Percentiles rank a stretch among this genome's conserved stretches.
Conservation (phyloP, 2,329 filamentous ascomycete species). For the Lachnellula subtilissima region DNA sequence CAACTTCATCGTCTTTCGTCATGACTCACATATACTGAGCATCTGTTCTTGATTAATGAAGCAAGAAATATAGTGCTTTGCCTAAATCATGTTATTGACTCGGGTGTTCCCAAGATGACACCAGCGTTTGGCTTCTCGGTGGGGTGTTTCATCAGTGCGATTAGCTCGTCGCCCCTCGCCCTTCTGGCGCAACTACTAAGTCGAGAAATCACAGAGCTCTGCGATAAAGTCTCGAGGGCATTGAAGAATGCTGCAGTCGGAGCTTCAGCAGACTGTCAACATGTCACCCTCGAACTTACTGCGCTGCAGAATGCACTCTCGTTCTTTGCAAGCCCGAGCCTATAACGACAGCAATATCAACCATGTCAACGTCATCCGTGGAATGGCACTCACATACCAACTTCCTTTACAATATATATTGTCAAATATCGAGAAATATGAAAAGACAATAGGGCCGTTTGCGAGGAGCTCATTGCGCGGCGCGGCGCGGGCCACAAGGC, state of each 20-base stretch:
- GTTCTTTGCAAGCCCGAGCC: not conserved
- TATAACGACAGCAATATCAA: not conserved
- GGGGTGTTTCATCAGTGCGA: not conserved
- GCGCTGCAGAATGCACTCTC: not conserved
- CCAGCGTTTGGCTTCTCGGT: constrained; percentile 5
- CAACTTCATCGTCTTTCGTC: not conserved
- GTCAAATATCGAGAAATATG: not conserved
- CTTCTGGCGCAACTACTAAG: not conserved
- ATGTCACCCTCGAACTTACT: not conserved
- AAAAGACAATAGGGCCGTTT: not conserved
- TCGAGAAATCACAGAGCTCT: not conserved
- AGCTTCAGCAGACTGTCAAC: not conserved
- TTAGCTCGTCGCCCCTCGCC: not conserved
- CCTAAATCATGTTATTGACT: not conserved
- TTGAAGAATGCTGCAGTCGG: not conserved
- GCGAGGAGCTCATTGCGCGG: not conserved
- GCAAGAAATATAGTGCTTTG: no score
- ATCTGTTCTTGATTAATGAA: no score
- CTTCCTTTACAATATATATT: not conserved
- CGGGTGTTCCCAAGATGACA: not conserved
- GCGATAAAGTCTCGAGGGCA: not conserved
- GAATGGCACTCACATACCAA: constrained; percentile 1
- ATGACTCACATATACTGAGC: not conserved
- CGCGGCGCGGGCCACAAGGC: not conserved
- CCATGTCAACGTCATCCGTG: constrained; percentile 2